Evolutionary conservation across 352 stramenopile species (phyloP).

Genomic region (Pythium phragmitis): DNA sequence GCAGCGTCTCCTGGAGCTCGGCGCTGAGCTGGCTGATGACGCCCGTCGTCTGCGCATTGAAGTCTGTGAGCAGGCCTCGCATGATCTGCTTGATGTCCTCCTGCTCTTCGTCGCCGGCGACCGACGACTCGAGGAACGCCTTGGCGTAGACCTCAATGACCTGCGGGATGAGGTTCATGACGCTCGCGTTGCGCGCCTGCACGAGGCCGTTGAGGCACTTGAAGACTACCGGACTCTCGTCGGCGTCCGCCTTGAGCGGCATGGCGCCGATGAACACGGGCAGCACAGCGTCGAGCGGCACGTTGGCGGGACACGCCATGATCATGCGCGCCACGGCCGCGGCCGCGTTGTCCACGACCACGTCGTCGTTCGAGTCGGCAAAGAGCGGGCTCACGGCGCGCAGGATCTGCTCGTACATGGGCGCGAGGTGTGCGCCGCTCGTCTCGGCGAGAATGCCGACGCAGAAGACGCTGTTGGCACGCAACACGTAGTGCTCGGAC

Average conservation of each 20-base stretch:
- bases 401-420: conserved; percentile 90
- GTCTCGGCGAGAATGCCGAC: conserved; percentile 91
- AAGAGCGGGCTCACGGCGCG: conserved; percentile 92
- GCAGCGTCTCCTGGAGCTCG: conserved; percentile 63
- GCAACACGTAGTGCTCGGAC: conserved; percentile 92
- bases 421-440: conserved; percentile 66
- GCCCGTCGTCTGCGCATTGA: conserved; percentile 80
- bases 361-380: conserved; percentile 86
- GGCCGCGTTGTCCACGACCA: conserved; percentile 92
- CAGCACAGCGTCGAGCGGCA: conserved; percentile 93
- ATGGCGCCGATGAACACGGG: conserved; percentile 92
- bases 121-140: conserved; percentile 53
- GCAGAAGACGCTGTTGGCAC: conserved; percentile 95
- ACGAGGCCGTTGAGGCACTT: conserved; percentile 93
- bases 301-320: conserved; percentile 60
- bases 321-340: conserved; percentile 94
- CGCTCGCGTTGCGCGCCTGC: conserved; percentile 84
- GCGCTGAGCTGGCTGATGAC: conserved; percentile 72
- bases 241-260: conserved; percentile 96
- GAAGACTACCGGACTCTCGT: conserved; percentile 96
- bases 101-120: conserved; percentile 75
- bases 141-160: conserved; percentile 84
- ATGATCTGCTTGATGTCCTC: conserved; percentile 68
- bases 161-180: conserved; percentile 65
- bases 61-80: conserved; percentile 60